phyloP scores from a whole-genome alignment of 2,329 filamentous ascomycete genomes.

The Emergomyces pasteurianus region DNA sequence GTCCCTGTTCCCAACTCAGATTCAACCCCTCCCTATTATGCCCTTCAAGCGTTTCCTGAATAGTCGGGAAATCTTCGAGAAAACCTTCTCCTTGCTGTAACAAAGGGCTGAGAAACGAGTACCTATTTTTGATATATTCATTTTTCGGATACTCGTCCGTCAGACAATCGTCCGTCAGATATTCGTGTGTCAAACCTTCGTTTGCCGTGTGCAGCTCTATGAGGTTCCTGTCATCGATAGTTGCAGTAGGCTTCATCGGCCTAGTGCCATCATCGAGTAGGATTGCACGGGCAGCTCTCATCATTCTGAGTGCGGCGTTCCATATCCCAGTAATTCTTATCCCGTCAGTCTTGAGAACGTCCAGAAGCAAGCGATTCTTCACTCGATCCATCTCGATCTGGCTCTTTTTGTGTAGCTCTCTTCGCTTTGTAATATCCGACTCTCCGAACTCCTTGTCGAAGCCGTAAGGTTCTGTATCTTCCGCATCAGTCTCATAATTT shows the following conservation, averaged over 20 bases:
- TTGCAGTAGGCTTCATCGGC: background rate
- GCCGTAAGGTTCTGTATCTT: background rate
- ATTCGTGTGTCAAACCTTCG: background rate
- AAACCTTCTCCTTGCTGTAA: conserved; percentile 10
- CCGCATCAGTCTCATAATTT: conserved; percentile 1
- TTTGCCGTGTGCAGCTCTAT: background rate
- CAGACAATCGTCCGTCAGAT: background rate
- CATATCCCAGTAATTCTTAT: conserved; percentile 18
- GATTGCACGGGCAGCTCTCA: conserved; percentile 18
- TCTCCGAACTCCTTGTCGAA: conserved; percentile 5
- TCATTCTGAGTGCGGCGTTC: conserved; percentile 19
- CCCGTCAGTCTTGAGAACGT: conserved; percentile 17
- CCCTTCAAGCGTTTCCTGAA: conserved; percentile 2
- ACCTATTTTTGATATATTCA: background rate
- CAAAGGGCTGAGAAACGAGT: conserved; percentile 2
- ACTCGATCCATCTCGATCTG: conserved; percentile 17
- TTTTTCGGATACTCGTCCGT: background rate
- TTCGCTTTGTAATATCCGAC: conserved; percentile 9
- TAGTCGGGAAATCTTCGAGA: conserved; percentile 14
- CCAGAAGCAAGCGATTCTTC: conserved; percentile 20
- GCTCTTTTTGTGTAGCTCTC: conserved; percentile 16
- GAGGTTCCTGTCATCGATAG: background rate
- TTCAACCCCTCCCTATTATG: background rate
- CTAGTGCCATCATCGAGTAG: conserved; percentile 20
- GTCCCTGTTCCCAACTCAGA: background rate